Evolutionary conservation across 1,284 basidiomycete species (phyloP), one percentile per base, ranked within the genome.

Genomic region (Apiotrichum gracile): DNA sequence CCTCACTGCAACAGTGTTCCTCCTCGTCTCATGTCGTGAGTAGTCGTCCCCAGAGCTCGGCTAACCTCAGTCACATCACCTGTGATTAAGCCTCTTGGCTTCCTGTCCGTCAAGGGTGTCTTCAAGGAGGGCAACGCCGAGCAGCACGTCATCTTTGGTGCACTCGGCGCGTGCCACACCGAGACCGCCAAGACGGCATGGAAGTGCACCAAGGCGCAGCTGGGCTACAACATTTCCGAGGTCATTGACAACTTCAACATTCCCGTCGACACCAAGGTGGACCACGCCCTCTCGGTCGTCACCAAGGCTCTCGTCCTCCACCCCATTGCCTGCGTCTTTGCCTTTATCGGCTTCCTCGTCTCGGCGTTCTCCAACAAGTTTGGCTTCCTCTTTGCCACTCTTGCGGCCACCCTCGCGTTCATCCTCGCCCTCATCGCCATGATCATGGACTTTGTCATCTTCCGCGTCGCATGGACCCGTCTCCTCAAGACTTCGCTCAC

Each of bases 101-200:
- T 46, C 16, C 7, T 46, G 12, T 6, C 5, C 6, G n/a, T 24
- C 19, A 13, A 8, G 4, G 31, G 16, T 13, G 4, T 14, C 22
- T 9, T 21, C 13, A 12, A 17, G 2, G 5, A 2, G 13, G 14
- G 4, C 2, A 19, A 22, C 22, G 10, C n/a, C 6, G 16, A 22
- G 14, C 12, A 5, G 5, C 7, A 26, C 17, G 5, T 38, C 1
- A 10, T 38, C 33, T 16, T 72, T 35, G 72, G 73, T 34, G 66
- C 61, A 1, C 68, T 72, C n/a, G 72, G 72, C 0, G 71, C 67
- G 54, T 74, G 72, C 39, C 31, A 19, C 16, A 3, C 31, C 25
- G 47, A 6, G 22, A 7, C n/a, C 33, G 12, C 33, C 26, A 17
- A 7, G 3, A 26, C 19, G 5, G 21, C 4, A 3, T 43, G 47